Evolutionary conservation across 257 asterid species (phyloP).

Genomic region (Rehmannia glutinosa): DNA sequence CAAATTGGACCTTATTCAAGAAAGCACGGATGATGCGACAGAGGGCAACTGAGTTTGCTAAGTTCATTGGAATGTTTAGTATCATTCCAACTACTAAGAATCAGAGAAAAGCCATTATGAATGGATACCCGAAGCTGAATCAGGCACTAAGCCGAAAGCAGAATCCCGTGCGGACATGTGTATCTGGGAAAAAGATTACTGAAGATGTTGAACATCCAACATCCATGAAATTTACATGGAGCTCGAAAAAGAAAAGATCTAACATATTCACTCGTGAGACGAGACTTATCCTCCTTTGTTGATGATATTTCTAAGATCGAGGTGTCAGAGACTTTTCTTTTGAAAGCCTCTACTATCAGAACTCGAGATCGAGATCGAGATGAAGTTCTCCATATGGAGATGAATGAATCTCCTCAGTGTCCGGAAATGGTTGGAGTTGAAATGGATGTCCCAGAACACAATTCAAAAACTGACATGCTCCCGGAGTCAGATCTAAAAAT

Average conservation of each 20-base stretch:
- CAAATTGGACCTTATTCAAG: slow-evolving; percentile 13
- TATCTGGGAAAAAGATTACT: background rate
- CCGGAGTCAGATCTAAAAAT: background rate
- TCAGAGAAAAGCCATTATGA: slow-evolving; percentile 1
- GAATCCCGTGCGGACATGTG: background rate
- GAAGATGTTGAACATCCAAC: too few relatives aligned
- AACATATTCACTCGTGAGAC: background rate
- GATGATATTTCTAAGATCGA: background rate
- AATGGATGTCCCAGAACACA: background rate
- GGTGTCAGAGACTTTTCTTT: background rate
- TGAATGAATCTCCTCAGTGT: background rate
- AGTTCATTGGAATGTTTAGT: background rate
- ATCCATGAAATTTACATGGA: slow-evolving; percentile 7
- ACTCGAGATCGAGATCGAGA: background rate
- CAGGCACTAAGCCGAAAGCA: background rate
- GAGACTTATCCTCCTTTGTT: background rate
- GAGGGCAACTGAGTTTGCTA: background rate
- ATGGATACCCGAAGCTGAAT: background rate
- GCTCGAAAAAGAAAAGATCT: slow-evolving; percentile 21
- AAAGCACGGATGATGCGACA: slow-evolving; percentile 15
- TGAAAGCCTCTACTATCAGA: background rate
- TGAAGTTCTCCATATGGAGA: background rate
- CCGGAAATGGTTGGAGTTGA: background rate
- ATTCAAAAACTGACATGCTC: too few relatives aligned
- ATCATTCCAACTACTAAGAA: background rate